Conservation (phyloP, 257 asterid genomes). For the Gardenia jasminoides region DNA sequence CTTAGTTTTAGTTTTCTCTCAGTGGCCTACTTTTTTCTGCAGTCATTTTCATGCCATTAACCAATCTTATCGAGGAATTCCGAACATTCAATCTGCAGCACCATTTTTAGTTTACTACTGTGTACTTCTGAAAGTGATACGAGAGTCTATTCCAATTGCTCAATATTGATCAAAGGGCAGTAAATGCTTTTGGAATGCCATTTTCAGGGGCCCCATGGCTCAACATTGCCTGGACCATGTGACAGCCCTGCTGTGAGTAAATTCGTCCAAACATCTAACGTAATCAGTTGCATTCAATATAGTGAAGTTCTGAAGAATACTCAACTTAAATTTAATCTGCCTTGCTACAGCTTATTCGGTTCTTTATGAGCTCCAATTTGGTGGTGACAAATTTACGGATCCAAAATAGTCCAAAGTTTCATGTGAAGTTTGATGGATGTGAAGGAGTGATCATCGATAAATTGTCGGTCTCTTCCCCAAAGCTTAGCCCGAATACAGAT, state of each 20-base stretch:
- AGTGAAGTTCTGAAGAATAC: background rate
- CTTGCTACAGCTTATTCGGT: conserved; percentile 61
- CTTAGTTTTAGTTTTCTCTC: background rate
- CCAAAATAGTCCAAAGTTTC: conserved; percentile 87
- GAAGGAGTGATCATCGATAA: conserved; percentile 62
- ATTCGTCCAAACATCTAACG: background rate
- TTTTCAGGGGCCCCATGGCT: conserved; percentile 88
- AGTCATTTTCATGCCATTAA: background rate
- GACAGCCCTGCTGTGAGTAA: conserved; percentile 88
- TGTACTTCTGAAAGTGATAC: background rate
- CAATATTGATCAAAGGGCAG: background rate
- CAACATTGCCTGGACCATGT: conserved; percentile 93
- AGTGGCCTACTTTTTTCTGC: background rate
- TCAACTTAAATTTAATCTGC: background rate
- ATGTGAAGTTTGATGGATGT: conserved; percentile 88
- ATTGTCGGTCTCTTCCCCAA: conserved; percentile 78
- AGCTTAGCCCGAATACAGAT: conserved; percentile 90
- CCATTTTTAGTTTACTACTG: background rate
- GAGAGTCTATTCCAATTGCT: background rate
- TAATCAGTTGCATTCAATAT: background rate
- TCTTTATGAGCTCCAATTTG: conserved; percentile 90
- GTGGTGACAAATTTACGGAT: conserved; percentile 60
- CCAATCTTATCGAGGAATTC: background rate
- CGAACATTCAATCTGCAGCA: background rate
- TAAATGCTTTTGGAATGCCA: conserved; percentile 18